Evolutionary conservation across 148 eudicot species (phyloP).

Genomic region (Vaccinium vitisidaea): DNA sequence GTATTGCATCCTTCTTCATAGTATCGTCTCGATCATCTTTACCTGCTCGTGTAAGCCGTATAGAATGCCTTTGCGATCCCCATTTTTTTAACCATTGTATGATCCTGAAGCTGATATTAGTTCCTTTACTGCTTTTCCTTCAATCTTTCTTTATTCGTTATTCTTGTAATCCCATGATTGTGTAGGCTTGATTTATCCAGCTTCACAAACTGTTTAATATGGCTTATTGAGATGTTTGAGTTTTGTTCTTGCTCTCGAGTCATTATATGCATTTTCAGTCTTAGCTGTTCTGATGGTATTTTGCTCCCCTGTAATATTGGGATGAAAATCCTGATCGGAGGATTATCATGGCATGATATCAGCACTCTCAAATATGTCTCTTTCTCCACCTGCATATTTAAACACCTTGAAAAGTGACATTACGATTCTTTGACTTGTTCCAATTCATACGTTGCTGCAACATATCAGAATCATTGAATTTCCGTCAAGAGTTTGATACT

Average conservation of each 20-base stretch:
- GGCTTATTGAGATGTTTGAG: not conserved
- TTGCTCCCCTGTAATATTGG: not conserved
- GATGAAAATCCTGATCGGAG: not conserved
- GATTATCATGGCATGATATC: not conserved
- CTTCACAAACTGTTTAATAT: not conserved
- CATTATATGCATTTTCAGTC: not conserved
- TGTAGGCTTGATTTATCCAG: not conserved
- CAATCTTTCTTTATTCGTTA: not conserved
- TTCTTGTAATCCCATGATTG: not conserved
- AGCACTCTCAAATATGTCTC: not conserved
- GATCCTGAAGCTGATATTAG: not conserved
- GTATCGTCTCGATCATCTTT: not conserved
- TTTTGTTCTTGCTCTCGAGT: not conserved
- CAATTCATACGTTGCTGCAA: not conserved
- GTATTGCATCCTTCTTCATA: not conserved
- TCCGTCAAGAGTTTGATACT: not conserved
- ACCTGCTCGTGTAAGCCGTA: not conserved
- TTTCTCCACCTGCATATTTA: not conserved
- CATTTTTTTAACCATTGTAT: not conserved
- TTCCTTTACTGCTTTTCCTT: not conserved
- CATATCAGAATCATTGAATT: not conserved
- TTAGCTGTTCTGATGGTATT: not conserved
- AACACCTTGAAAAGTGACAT: not conserved
- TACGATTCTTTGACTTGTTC: not conserved
- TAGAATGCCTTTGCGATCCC: not conserved